phyloP scores from a whole-genome alignment of 2,329 filamentous ascomycete genomes.

The Cyclaneusma minus region DNA sequence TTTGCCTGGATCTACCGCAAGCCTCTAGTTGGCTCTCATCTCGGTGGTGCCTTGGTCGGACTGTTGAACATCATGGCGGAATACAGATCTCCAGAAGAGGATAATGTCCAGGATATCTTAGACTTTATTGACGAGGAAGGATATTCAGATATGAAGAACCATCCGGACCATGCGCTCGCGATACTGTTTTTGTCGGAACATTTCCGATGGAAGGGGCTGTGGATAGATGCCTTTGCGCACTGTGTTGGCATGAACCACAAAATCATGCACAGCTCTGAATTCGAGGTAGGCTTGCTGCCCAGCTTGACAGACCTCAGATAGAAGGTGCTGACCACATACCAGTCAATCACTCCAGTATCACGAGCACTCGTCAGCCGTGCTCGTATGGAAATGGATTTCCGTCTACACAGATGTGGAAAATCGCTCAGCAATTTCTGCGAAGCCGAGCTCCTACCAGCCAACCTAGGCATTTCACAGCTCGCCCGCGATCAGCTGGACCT shows the following conservation, averaged over 20 bases:
- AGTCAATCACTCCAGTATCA: conserved; percentile 36
- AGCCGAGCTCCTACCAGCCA: conserved; percentile 49
- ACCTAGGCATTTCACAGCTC: conserved; percentile 46
- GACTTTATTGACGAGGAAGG: conserved; percentile 53
- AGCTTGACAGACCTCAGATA: no score
- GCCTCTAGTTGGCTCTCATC: conserved; percentile 49
- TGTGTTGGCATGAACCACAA: conserved; percentile 62
- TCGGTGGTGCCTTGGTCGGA: conserved; percentile 47
- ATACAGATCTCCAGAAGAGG: conserved; percentile 35
- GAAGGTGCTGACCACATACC: conserved; percentile 4
- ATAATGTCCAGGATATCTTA: conserved; percentile 46
- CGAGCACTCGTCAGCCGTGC: conserved; percentile 50
- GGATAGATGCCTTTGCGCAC: conserved; percentile 60
- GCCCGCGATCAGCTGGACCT: conserved; percentile 53
- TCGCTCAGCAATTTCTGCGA: conserved; percentile 54
- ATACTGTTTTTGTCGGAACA: conserved; percentile 52
- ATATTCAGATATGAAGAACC: conserved; percentile 50
- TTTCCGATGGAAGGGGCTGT: conserved; percentile 47
- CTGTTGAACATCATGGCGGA: conserved; percentile 51
- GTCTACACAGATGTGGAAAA: conserved; percentile 38
- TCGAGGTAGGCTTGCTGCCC: conserved; percentile 30
- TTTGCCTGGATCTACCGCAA: conserved; percentile 54
- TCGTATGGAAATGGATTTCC: conserved; percentile 47
- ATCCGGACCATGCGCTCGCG: conserved; percentile 53
- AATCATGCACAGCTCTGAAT: conserved; percentile 40